Evolutionary conservation across 192 early-diverging fungal species (phyloP).

Genomic region (Umbelopsis sp.): DNA sequence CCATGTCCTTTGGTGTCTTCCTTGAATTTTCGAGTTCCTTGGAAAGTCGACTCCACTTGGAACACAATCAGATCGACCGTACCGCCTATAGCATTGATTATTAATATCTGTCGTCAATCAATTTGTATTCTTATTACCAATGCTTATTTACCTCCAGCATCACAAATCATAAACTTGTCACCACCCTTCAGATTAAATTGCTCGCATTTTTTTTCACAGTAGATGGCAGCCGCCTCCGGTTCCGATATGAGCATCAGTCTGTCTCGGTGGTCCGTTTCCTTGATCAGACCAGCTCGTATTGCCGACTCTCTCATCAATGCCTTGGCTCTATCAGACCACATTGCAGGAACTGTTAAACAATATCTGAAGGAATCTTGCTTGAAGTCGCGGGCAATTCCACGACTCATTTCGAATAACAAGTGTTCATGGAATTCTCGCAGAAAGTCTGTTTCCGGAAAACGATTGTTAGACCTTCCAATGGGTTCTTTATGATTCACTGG

Average conservation of each 20-base stretch:
- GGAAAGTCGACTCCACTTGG: constrained; percentile 34
- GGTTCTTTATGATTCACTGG: neutral
- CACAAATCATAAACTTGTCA: constrained; percentile 58
- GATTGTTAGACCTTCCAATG: neutral
- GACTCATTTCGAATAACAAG: constrained; percentile 37
- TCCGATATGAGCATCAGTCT: constrained; percentile 51
- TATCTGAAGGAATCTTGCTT: constrained; percentile 26
- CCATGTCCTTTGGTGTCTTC: constrained; percentile 53
- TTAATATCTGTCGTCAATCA: too few species aligned
- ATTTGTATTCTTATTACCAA: neutral
- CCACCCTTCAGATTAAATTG: constrained; percentile 51
- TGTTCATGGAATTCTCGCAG: constrained; percentile 41
- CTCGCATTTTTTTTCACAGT: constrained; percentile 54
- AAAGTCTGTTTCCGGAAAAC: constrained; percentile 27
- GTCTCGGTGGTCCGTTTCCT: constrained; percentile 39
- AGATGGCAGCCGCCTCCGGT: constrained; percentile 56
- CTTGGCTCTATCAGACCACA: constrained; percentile 55
- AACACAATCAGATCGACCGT: constrained; percentile 57
- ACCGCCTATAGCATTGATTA: constrained; percentile 33
- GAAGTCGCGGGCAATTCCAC: constrained; percentile 31
- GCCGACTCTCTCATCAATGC: constrained; percentile 53
- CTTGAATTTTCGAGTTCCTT: constrained; percentile 34
- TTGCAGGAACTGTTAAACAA: constrained; percentile 47
- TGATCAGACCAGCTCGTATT: constrained; percentile 48
- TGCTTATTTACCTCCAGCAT: constrained; percentile 47